Percentiles rank a stretch among this genome's conserved stretches.
phyloP scores from a whole-genome alignment of 371 early-diverging fungal genomes.

The Mucor mucedo region DNA sequence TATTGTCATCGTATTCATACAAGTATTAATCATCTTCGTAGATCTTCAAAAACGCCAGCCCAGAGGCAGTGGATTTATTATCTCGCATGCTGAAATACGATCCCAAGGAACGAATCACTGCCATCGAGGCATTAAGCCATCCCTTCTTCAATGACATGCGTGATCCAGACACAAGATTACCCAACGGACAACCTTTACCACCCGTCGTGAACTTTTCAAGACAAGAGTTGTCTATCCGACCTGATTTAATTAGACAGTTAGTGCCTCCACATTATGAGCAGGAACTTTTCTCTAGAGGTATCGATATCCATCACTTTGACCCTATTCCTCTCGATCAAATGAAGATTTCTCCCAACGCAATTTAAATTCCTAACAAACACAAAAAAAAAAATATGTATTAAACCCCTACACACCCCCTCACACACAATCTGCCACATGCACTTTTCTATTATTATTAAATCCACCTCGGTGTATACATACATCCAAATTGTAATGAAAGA shows the following conservation, averaged over 20 bases:
- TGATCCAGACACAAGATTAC: constrained; percentile 76
- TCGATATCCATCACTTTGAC: constrained; percentile 53
- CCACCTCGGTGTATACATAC: no score
- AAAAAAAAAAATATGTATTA: no score
- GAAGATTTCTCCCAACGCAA: constrained; percentile 35
- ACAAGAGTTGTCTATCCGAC: constrained; percentile 63
- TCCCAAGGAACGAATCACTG: constrained; percentile 86
- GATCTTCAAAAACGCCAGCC: constrained; percentile 74
- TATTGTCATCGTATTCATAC: constrained; percentile 18
- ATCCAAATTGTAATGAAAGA: not conserved
- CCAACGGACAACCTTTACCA: constrained; percentile 82
- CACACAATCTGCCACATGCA: not conserved
- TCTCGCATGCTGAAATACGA: constrained; percentile 92
- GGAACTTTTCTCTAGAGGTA: constrained; percentile 55
- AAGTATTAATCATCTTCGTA: not conserved
- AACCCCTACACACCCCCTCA: not conserved
- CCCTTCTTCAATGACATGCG: constrained; percentile 96
- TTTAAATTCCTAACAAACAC: constrained; percentile 7
- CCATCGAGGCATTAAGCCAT: constrained; percentile 92
- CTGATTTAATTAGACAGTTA: constrained; percentile 60
- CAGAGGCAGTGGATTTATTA: constrained; percentile 88
- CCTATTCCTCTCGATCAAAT: constrained; percentile 50
- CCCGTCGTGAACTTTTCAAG: constrained; percentile 87
- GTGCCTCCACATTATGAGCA: constrained; percentile 69
- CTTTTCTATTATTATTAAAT: no score